Conservation (phyloP, 371 early-diverging fungal species). For the Choanephora cucurbitarum region DNA sequence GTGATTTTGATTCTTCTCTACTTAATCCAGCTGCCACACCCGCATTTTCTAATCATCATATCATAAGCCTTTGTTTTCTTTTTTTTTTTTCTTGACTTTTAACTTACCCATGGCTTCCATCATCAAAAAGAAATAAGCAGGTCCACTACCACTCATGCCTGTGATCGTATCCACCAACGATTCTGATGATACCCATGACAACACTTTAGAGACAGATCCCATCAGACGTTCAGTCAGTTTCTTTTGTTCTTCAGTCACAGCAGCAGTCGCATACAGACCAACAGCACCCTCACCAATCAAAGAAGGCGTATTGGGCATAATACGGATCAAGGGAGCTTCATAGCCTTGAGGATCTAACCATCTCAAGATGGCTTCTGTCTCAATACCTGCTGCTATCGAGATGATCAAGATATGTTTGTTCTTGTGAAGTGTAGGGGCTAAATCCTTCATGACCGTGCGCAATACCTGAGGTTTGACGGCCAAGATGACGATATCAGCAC, state of each 20-base stretch:
- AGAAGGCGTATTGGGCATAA: constrained; percentile 96
- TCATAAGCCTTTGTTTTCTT: constrained; percentile 5
- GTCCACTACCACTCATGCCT: constrained; percentile 88
- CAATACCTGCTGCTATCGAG: constrained; percentile 64
- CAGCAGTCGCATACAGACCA: constrained; percentile 72
- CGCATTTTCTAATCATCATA: constrained; percentile 58
- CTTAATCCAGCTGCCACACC: constrained; percentile 80
- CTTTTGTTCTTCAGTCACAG: constrained; percentile 63
- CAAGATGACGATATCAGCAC: constrained; percentile 50
- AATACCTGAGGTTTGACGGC: constrained; percentile 74
- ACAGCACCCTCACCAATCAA: constrained; percentile 86
- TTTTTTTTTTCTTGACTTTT: no score
- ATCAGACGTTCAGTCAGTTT: constrained; percentile 67
- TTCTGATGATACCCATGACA: constrained; percentile 82
- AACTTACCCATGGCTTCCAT: constrained; percentile 81
- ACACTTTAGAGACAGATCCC: constrained; percentile 70
- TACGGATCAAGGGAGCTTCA: constrained; percentile 65
- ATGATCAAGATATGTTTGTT: constrained; percentile 41
- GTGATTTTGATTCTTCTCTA: constrained; percentile 69
- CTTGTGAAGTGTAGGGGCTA: constrained; percentile 40
- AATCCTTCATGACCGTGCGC: constrained; percentile 62
- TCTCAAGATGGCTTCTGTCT: constrained; percentile 63
- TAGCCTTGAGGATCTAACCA: constrained; percentile 60
- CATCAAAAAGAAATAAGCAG: constrained; percentile 93
- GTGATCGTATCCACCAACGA: constrained; percentile 83